A percentile compares a stretch with the other conserved stretches of the same genome.
phyloP scores from a whole-genome alignment of 78 protist species.

The slime mould (Dictyostelium discoideum) region dicty_2.7 NC_007088.5:8066501-8067000 shows the following conservation, averaged over 20 bases:
- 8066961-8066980: not conserved
- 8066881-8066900: not conserved
- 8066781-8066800: not conserved
- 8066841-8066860: no score
- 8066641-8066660: no score
- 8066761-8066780: no score
- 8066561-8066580: not conserved
- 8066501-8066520: not conserved
- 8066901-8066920: no score
- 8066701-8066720: not conserved
- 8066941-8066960: not conserved
- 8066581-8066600: not conserved
- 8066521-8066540: not conserved
- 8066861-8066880: not conserved
- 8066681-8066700: not conserved
- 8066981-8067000: no score
- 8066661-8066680: not conserved
- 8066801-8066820: not conserved
- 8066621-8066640: not conserved
- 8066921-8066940: not conserved
- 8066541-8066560: not conserved
- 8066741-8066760: not conserved
- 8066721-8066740: not conserved
- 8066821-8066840: not conserved
- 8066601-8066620: not conserved